Percentiles rank a stretch among this genome's conserved stretches.
These are phyloP conservation scores for Mallotus repandus DNA, from an alignment of 441 rosid genomes.

Conservation along the genomic window DNA sequence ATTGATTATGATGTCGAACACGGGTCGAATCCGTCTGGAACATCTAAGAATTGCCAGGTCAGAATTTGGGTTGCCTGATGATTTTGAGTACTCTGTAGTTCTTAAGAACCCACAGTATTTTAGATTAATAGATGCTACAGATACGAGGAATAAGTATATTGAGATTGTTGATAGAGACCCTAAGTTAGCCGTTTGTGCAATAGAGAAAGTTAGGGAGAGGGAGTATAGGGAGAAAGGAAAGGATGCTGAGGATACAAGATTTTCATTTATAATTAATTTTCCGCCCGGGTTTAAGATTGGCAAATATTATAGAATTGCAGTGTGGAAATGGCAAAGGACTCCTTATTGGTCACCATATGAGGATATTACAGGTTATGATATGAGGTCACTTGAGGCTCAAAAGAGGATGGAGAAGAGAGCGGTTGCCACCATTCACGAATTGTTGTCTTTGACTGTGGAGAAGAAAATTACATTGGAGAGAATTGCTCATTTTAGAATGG, in stretches of 20 bases:
- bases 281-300: slow-evolving; percentile 94
- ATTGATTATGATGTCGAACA: slow-evolving; percentile 77
- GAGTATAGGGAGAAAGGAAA: slow-evolving; percentile 80
- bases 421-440: slow-evolving; percentile 79
- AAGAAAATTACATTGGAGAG: slow-evolving; percentile 87
- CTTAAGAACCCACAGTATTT: slow-evolving; percentile 65
- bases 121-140: slow-evolving; percentile 56
- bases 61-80: slow-evolving; percentile 91
- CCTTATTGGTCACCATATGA: slow-evolving; percentile 97
- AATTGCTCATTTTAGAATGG: slow-evolving; percentile 81
- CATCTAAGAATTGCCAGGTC: slow-evolving; percentile 71
- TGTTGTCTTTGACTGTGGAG: slow-evolving; percentile 75
- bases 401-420: slow-evolving; percentile 94
- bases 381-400: slow-evolving; percentile 86
- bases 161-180: slow-evolving; percentile 71
- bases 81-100: slow-evolving; percentile 78
- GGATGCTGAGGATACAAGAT: slow-evolving; percentile 77
- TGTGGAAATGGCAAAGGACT: slow-evolving; percentile 93
- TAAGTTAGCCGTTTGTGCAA: slow-evolving; percentile 54
- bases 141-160: slow-evolving; percentile 77
- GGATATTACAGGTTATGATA: slow-evolving; percentile 76
- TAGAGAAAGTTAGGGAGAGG: slow-evolving; percentile 74
- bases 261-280: slow-evolving; percentile 73
- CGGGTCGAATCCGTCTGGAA: slow-evolving; percentile 71
- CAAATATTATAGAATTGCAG: slow-evolving; percentile 79